Percentiles rank a stretch among this genome's conserved stretches.
Conservation (phyloP, 108 stramenopile genomes). For the Pelagomonas calceolata region DNA sequence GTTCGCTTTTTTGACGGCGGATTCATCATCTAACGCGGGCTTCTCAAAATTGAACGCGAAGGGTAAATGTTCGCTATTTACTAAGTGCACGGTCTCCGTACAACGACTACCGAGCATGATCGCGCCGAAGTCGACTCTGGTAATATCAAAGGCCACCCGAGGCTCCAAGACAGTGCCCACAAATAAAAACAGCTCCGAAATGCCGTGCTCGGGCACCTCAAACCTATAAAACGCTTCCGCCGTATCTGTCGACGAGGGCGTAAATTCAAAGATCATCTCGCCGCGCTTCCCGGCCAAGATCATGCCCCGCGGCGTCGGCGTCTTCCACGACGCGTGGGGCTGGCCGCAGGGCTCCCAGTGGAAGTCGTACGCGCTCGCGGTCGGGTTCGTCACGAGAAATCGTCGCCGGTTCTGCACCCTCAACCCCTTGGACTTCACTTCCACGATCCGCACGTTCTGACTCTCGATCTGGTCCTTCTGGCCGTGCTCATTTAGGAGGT, state of each 20-base stretch:
- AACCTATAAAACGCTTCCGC: constrained; percentile 45
- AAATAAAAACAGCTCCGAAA: constrained; percentile 39
- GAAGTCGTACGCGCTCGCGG: constrained; percentile 39
- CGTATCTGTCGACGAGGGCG: constrained; percentile 29
- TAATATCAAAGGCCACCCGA: constrained; percentile 25
- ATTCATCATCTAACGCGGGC: constrained; percentile 6
- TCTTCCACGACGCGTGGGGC: constrained; percentile 31
- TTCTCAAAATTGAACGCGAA: constrained; percentile 43
- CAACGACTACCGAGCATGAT: constrained; percentile 30
- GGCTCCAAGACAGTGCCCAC: constrained; percentile 43
- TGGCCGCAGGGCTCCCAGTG: constrained; percentile 39
- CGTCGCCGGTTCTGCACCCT: constrained; percentile 40
- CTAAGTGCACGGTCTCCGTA: constrained; percentile 34
- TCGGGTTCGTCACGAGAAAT: constrained; percentile 48
- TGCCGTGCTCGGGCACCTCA: constrained; percentile 31
- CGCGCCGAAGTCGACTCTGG: constrained; percentile 36
- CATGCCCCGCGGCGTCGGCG: constrained; percentile 34
- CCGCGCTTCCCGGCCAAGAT: constrained; percentile 41
- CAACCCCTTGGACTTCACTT: constrained; percentile 34
- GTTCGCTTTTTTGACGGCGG: not conserved
- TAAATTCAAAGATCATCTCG: constrained; percentile 55
- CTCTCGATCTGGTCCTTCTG: constrained; percentile 30
- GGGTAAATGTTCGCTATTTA: constrained; percentile 40
- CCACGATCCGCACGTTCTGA: constrained; percentile 32
- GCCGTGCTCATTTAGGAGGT: constrained; percentile 38